Evolutionary conservation across 306 rosid species (phyloP).

Genomic region (Sicyos edulis): DNA sequence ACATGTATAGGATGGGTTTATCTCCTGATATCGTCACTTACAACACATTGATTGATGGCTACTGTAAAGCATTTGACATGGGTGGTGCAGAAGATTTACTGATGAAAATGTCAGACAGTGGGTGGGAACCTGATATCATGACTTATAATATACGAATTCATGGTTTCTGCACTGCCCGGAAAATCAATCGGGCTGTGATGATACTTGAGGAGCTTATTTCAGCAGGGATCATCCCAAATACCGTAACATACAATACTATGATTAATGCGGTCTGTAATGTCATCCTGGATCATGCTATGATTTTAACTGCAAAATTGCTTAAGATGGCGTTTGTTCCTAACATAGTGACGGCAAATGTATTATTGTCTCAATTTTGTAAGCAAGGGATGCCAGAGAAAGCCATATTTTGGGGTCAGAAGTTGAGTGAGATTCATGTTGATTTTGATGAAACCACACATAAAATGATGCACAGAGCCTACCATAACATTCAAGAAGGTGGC

Average conservation of each 20-base stretch:
- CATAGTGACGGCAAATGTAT: conserved; percentile 46
- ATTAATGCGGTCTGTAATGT: conserved; percentile 53
- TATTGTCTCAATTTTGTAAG: conserved; percentile 65
- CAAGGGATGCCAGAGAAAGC: conserved; percentile 75
- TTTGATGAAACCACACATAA: conserved; percentile 46
- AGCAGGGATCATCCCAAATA: conserved; percentile 51
- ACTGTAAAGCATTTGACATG: conserved; percentile 59
- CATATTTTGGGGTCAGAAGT: conserved; percentile 64
- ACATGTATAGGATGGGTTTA: conserved; percentile 48
- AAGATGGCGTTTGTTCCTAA: conserved; percentile 69
- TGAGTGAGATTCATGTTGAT: conserved; percentile 41
- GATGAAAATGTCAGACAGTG: conserved; percentile 43
- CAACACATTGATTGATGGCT: conserved; percentile 64
- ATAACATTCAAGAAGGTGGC: conserved; percentile 32
- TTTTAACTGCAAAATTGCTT: conserved; percentile 60
- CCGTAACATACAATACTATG: conserved; percentile 63
- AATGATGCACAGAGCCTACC: conserved; percentile 48
- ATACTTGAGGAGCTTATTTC: conserved; percentile 55
- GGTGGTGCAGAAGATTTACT: conserved; percentile 47
- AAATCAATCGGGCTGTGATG: conserved; percentile 46
- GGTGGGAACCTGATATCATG: conserved; percentile 60
- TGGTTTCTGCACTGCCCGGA: conserved; percentile 46
- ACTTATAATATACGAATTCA: conserved; percentile 58
- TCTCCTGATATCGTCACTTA: conserved; percentile 57
- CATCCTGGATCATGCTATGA: conserved; percentile 54